Evolutionary conservation across 2,329 filamentous ascomycete genomes (phyloP), one percentile per base, ranked within the genome.

Genomic region (Fusarium zealandicum): DNA sequence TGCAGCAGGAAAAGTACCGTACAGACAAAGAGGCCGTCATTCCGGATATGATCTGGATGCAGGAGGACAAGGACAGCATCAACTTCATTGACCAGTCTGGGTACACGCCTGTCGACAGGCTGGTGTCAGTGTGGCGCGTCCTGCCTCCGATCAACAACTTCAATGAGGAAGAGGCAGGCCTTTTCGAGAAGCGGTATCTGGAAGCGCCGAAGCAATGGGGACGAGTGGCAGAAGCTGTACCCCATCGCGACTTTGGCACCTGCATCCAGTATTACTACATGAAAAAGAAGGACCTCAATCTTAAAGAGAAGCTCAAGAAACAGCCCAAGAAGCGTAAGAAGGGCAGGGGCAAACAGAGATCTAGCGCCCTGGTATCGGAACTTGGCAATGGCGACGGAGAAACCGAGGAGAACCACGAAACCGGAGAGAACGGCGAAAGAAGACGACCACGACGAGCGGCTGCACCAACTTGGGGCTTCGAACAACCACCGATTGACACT

Each of bases 261-360:
- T 92, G 89, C 72, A 95, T 95, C 64, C 88, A 92, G 69, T 92
- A 93, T 72, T 95, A 95, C 73, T 95, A 95, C 72, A 80, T 90
- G 58, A 90, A 88, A 69, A 95, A 86, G 75, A 89, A 88, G 75
- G 81, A 86, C 39, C 82, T 86, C 35, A 87, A 90, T 58, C 86
- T 93, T 56, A 92, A 93, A 70, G 88, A 90, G 68, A 90, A 90
- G 73, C 79, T 89, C 25, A 87, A 84, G 72, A 85, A 80, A 74
- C 85, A 83, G 72, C 84, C 80, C 53, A 84, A 80, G 70, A 79
- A 80, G 67, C 78, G 82, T 56, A 84, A 82, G 75, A 81, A 83
- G 78, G 74, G 79, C 69, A 73, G 83, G 65, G 80, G 78, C 30
- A 86, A 87, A 71, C 80, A 84, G 40, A 78, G 83, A 59, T 82